These are phyloP conservation scores for Amylostereum areolatum DNA, from an alignment of 1,284 basidiomycete species.

Conservation along the genomic window DNA sequence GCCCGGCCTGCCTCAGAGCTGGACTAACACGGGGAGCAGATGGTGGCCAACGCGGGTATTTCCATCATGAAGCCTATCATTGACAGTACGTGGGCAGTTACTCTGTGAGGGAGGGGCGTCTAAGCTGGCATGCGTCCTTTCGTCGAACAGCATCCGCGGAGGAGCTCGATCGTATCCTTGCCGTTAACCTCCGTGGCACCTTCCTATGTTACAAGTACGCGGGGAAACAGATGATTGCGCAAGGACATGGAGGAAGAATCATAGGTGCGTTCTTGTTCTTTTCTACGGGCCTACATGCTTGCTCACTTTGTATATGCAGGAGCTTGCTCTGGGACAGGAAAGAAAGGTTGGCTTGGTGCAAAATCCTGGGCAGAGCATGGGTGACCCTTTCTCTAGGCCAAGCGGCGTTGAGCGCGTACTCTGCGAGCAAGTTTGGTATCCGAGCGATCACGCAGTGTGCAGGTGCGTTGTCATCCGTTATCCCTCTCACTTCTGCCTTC, in stretches of 20 bases:
- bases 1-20: neutral
- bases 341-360: conserved; percentile 3
- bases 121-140: neutral
- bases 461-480: conserved; percentile 14
- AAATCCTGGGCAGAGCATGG: neutral
- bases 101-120: neutral
- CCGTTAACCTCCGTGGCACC: conserved; percentile 13
- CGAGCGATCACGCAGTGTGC: conserved; percentile 22
- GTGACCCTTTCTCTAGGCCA: conserved; percentile 7
- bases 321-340: conserved; percentile 11
- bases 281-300: neutral
- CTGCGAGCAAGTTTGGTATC: conserved; percentile 28
- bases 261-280: conserved; percentile 15
- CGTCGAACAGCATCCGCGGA: conserved; percentile 4
- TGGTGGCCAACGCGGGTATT: conserved; percentile 27
- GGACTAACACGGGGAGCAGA: conserved; percentile 11
- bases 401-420: conserved; percentile 18
- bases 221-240: conserved; percentile 23
- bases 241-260: conserved; percentile 23
- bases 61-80: conserved; percentile 10
- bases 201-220: conserved; percentile 24
- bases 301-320: conserved; percentile 2
- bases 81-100: conserved; percentile 12
- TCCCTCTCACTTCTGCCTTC: neutral
- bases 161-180: conserved; percentile 9